These are phyloP conservation scores for Punctularia strigosozonata DNA, from an alignment of 768 basidiomycete species.

Conservation along the genomic window DNA sequence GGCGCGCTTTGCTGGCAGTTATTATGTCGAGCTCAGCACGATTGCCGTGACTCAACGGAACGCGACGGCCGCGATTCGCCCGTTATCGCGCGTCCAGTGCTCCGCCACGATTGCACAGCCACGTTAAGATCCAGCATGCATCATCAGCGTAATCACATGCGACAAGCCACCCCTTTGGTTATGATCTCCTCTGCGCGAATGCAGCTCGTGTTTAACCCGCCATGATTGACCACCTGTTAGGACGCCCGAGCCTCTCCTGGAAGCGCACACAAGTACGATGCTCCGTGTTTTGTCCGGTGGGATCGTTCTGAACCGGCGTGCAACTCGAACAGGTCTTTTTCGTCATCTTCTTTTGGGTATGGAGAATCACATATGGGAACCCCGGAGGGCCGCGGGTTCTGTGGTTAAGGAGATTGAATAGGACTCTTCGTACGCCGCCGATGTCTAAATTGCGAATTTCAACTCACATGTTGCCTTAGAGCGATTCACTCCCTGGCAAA, in stretches of 20 bases:
- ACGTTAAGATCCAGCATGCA: too few relatives aligned
- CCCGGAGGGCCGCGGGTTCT: slow-evolving; percentile 54
- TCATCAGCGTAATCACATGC: too few relatives aligned
- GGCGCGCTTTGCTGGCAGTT: too few relatives aligned
- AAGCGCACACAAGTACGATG: slow-evolving; percentile 65
- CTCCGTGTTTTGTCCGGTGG: background rate
- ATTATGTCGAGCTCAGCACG: too few relatives aligned
- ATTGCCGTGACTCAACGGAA: too few relatives aligned
- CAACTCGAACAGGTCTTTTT: slow-evolving; percentile 58
- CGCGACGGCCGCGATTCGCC: too few relatives aligned
- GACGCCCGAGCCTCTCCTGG: slow-evolving; percentile 83
- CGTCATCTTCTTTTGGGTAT: slow-evolving; percentile 87
- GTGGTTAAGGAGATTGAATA: slow-evolving; percentile 50
- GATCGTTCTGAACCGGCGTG: slow-evolving; percentile 2
- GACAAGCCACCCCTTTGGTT: too few relatives aligned
- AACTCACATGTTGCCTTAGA: slow-evolving; percentile 24
- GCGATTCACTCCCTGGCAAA: slow-evolving; percentile 93
- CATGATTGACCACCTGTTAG: slow-evolving; percentile 93
- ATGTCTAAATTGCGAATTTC: slow-evolving; percentile 1
- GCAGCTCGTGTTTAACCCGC: too few relatives aligned
- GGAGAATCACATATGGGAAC: slow-evolving; percentile 59
- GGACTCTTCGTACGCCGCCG: slow-evolving; percentile 38
- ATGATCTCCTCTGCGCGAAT: too few relatives aligned
- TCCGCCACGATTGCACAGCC: too few relatives aligned
- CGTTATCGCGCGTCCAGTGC: too few relatives aligned